Evolutionary conservation across 1,139 yeast genomes (phyloP).

Genomic region (Yamadazyma siamensis): DNA sequence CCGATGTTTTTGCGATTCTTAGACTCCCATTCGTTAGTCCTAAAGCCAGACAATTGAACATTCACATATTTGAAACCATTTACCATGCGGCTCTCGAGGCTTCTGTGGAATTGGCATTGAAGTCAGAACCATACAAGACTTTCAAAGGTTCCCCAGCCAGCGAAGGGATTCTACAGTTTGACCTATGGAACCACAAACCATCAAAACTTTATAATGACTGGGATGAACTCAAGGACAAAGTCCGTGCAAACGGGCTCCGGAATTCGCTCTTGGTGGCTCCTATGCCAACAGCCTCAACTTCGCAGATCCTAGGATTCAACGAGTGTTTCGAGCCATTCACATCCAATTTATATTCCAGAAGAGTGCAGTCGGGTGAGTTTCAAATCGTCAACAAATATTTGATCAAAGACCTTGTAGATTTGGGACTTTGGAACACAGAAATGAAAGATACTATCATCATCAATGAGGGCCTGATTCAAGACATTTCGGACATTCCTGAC

Average conservation of each 20-base stretch:
- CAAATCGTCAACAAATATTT: constrained; percentile 84
- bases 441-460: constrained; percentile 80
- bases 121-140: constrained; percentile 63
- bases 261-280: constrained; percentile 86
- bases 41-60: constrained; percentile 67
- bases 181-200: constrained; percentile 77
- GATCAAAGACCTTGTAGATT: constrained; percentile 74
- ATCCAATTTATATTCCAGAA: constrained; percentile 80
- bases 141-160: constrained; percentile 83
- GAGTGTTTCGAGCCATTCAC: constrained; percentile 94
- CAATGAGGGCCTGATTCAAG: constrained; percentile 84
- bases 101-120: constrained; percentile 68
- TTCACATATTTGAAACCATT: constrained; percentile 83
- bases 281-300: constrained; percentile 94
- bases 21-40: constrained; percentile 78
- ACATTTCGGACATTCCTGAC: constrained; percentile 70
- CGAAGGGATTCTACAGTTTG: constrained; percentile 72
- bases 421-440: constrained; percentile 77
- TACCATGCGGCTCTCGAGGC: constrained; percentile 85
- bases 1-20: constrained; percentile 76
- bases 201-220: constrained; percentile 67
- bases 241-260: constrained; percentile 65
- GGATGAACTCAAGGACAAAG: constrained; percentile 61
- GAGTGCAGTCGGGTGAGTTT: constrained; percentile 86
- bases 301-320: constrained; percentile 83